Percentiles rank a stretch among this genome's conserved stretches.
Conservation (phyloP, 139 green algal genomes). For the Micractinium conductrix region DNA sequence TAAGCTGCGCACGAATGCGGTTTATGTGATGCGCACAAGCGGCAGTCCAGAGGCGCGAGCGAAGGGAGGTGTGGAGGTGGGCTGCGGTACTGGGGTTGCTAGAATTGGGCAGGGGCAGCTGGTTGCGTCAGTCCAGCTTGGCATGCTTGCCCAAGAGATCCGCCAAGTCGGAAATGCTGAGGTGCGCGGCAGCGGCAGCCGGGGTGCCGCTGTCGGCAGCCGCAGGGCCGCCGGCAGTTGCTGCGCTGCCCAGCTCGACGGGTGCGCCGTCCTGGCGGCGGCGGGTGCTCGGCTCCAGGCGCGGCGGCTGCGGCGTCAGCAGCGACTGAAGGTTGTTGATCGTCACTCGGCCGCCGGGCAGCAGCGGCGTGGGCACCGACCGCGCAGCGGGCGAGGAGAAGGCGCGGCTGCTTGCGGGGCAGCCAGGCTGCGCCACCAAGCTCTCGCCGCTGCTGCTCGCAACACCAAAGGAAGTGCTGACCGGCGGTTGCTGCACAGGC, state of each 20-base stretch:
- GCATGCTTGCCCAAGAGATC: conserved; percentile 36
- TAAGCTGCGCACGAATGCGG: no score
- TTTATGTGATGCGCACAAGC: no score
- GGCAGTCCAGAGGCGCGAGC: no score
- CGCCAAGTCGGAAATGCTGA: conserved; percentile 31
- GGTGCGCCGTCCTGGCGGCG: not conserved
- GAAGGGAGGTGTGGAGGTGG: no score
- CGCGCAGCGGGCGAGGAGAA: not conserved
- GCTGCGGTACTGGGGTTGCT: no score
- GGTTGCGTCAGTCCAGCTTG: conserved; percentile 29
- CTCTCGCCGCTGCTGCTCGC: not conserved
- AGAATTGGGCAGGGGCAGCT: no score
- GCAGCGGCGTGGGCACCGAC: not conserved
- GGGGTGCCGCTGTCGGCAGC: not conserved
- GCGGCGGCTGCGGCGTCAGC: not conserved
- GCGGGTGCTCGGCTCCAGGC: not conserved
- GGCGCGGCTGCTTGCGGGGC: not conserved
- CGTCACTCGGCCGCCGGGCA: conserved; percentile 13
- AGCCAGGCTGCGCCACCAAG: not conserved
- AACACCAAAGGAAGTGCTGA: not conserved
- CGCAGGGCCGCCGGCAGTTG: not conserved
- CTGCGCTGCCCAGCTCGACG: not conserved
- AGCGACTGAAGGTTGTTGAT: conserved; percentile 31
- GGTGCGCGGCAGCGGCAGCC: not conserved
- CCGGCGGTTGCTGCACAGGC: conserved; percentile 8